These are phyloP conservation scores for Ophiocordyceps australis DNA, from an alignment of 2,329 filamentous ascomycete species.

Conservation along the genomic window DNA sequence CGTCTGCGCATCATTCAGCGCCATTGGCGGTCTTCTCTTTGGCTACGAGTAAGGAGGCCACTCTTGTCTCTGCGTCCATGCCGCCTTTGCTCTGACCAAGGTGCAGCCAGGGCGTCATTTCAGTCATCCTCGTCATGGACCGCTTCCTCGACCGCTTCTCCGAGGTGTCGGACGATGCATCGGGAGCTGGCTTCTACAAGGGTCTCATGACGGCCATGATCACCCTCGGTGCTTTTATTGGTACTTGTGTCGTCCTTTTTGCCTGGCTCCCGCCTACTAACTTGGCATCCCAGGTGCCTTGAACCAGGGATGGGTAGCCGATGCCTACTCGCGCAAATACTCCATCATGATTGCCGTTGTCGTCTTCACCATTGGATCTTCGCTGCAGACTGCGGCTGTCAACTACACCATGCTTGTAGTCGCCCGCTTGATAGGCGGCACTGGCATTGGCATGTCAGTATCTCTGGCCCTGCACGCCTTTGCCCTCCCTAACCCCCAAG, in stretches of 20 bases:
- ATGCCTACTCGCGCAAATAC: constrained; percentile 12
- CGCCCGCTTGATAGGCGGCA: constrained; percentile 21
- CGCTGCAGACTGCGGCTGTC: constrained; percentile 21
- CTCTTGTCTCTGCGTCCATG: neutral
- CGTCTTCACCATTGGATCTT: constrained; percentile 20
- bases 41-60: constrained; percentile 8
- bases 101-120: constrained; percentile 19
- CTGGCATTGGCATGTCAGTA: constrained; percentile 20
- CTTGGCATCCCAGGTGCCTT: constrained; percentile 17
- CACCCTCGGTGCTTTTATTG: constrained; percentile 25
- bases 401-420: constrained; percentile 21
- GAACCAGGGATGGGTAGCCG: constrained; percentile 17
- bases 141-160: constrained; percentile 13
- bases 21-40: constrained; percentile 21
- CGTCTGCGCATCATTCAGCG: constrained; percentile 13
- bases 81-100: neutral
- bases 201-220: constrained; percentile 31
- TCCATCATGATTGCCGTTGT: constrained; percentile 14
- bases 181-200: constrained; percentile 17
- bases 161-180: constrained; percentile 11
- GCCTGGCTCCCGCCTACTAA: neutral
- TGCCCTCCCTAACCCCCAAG: neutral
- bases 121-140: constrained; percentile 17
- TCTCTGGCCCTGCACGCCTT: neutral
- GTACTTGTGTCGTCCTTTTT: constrained; percentile 1